These are phyloP conservation scores for Gracilaria gracilis DNA, from an alignment of 23 red algal genomes.

Conservation along the genomic window DNA sequence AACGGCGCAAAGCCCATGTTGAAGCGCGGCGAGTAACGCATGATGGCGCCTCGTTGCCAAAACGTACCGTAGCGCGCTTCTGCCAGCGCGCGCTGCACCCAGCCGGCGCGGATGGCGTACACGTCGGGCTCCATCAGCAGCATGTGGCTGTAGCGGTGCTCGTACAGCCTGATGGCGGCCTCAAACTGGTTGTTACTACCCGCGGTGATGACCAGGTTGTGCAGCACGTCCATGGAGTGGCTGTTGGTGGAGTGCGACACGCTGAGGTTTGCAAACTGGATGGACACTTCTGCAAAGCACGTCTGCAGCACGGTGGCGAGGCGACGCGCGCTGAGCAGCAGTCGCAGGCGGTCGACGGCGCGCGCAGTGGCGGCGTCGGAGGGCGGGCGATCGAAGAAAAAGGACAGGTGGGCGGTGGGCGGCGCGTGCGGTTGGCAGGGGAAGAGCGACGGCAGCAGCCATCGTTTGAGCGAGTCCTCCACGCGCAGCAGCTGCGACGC, in stretches of 20 bases:
- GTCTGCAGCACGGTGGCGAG: background rate
- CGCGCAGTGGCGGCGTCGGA: conserved; percentile 8
- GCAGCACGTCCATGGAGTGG: conserved; percentile 58
- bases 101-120: conserved; percentile 68
- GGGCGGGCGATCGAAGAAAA: conserved; percentile 76
- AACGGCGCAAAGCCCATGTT: conserved; percentile 80
- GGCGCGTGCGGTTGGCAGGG: conserved; percentile 12
- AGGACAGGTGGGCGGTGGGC: conserved; percentile 36
- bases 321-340: background rate
- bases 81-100: conserved; percentile 62
- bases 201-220: conserved; percentile 67
- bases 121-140: conserved; percentile 86
- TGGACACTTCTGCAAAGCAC: conserved; percentile 68
- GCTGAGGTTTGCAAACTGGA: conserved; percentile 66
- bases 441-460: conserved; percentile 7
- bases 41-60: conserved; percentile 83
- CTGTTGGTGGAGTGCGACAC: conserved; percentile 50
- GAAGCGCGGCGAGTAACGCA: conserved; percentile 81
- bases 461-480: conserved; percentile 18
- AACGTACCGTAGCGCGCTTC: conserved; percentile 37
- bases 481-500: conserved; percentile 56
- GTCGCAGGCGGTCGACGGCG: background rate
- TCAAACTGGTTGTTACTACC: conserved; percentile 86
- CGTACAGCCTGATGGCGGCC: conserved; percentile 24
- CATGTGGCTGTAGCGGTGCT: conserved; percentile 14